Conservation (phyloP, 495 filamentous ascomycete genomes). For the Penicillium waksmanii region DNA sequence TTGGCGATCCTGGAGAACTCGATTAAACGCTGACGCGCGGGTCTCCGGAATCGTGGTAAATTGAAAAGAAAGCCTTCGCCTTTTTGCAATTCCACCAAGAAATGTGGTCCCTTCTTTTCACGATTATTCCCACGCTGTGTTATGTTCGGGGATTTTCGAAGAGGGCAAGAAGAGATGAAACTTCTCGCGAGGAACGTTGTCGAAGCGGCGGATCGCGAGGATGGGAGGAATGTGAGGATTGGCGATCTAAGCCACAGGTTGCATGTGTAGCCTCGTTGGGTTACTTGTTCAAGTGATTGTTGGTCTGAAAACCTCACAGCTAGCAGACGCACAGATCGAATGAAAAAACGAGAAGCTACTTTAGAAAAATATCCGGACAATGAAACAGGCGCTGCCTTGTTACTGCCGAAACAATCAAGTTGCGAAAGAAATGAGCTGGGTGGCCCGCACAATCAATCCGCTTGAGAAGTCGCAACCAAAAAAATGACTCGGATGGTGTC, state of each 20-base stretch:
- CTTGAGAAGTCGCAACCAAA: not conserved
- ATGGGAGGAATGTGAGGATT: conserved; percentile 9
- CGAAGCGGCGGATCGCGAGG: conserved; percentile 8
- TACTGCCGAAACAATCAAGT: conserved; percentile 13
- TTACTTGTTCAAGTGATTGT: not conserved
- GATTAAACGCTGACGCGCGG: conserved; percentile 27
- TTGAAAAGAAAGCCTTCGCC: conserved; percentile 30
- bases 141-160: not conserved
- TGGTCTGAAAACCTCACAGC: conserved; percentile 13
- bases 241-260: conserved; percentile 34
- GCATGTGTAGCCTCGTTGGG: conserved; percentile 31
- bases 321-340: conserved; percentile 13
- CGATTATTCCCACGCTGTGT: conserved; percentile 23
- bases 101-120: conserved; percentile 33
- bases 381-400: conserved; percentile 27
- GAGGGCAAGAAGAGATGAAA: conserved; percentile 1
- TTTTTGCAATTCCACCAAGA: conserved; percentile 38
- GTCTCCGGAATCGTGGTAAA: conserved; percentile 34
- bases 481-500: not conserved
- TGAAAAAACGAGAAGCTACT: not conserved
- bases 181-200: not conserved
- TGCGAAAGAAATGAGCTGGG: conserved; percentile 6
- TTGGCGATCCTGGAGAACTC: conserved; percentile 31
- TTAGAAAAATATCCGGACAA: conserved; percentile 1
- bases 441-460: conserved; percentile 11